These are phyloP conservation scores for Candida ponderosae DNA, from an alignment of 805 yeast genomes.

Conservation along the genomic window DNA sequence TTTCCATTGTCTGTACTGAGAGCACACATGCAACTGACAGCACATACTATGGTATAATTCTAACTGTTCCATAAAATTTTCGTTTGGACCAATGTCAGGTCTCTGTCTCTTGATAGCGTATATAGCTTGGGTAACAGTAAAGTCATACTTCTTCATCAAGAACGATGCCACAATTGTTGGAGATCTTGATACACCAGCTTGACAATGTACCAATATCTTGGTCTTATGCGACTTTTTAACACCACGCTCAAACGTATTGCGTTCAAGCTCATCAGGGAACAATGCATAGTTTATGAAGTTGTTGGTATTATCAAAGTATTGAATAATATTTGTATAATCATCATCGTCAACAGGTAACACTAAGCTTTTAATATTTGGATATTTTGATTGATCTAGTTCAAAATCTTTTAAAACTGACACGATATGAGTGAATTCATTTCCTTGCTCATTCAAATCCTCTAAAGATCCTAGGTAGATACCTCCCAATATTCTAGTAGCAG, in stretches of 20 bases:
- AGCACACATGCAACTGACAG: conserved; percentile 23
- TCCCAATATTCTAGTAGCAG: conserved; percentile 51
- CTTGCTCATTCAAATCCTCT: conserved; percentile 37
- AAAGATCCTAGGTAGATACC: conserved; percentile 69
- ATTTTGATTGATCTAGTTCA: conserved; percentile 37
- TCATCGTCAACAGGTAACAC: conserved; percentile 71
- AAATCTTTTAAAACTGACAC: conserved; percentile 57
- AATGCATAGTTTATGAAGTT: conserved; percentile 61
- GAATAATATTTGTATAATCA: conserved; percentile 55
- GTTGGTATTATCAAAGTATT: conserved; percentile 52
- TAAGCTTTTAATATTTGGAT: conserved; percentile 34
- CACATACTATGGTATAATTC: conserved; percentile 46
- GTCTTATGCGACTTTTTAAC: conserved; percentile 30
- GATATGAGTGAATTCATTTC: conserved; percentile 26
- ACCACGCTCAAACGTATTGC: conserved; percentile 15
- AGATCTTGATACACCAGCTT: conserved; percentile 91
- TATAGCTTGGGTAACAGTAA: conserved; percentile 53
- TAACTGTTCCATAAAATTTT: conserved; percentile 67
- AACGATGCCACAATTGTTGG: conserved; percentile 83
- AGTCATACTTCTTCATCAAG: conserved; percentile 68
- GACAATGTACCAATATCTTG: conserved; percentile 61
- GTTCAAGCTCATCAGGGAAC: conserved; percentile 31
- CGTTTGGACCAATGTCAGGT: conserved; percentile 59
- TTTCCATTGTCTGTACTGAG: conserved; percentile 36
- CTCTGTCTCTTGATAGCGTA: conserved; percentile 69